phyloP scores from a whole-genome alignment of 78 protist species.

The Trichosphaerium sp. region DNA sequence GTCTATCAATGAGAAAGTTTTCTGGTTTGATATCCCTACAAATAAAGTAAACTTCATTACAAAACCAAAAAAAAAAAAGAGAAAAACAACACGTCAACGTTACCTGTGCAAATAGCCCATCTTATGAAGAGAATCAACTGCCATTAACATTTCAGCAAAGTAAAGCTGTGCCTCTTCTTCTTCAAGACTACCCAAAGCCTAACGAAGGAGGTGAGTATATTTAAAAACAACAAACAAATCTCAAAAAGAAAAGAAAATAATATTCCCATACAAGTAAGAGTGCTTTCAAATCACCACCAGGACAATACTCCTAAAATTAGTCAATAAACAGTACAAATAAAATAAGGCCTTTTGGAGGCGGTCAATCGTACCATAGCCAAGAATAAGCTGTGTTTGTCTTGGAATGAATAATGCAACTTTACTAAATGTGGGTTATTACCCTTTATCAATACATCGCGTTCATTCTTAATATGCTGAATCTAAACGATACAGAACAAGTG shows the following conservation, averaged over 20 bases:
- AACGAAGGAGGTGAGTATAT: slow-evolving; percentile 8
- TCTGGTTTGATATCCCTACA: too few species aligned
- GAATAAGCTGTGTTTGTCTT: slow-evolving; percentile 47
- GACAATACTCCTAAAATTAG: slow-evolving; percentile 19
- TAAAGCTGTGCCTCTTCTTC: slow-evolving; percentile 14
- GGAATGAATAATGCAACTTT: slow-evolving; percentile 54
- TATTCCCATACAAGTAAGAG: too few species aligned
- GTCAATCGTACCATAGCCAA: slow-evolving; percentile 78
- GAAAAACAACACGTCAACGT: too few species aligned
- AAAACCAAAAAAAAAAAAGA: too few species aligned
- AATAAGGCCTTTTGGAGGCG: slow-evolving; percentile 29
- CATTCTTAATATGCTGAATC: too few species aligned
- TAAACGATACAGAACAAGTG: too few species aligned
- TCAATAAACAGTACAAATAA: not conserved
- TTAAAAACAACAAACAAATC: too few species aligned
- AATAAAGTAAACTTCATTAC: too few species aligned
- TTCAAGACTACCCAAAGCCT: slow-evolving; percentile 19
- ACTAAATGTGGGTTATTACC: slow-evolving; percentile 42
- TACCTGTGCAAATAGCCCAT: slow-evolving; percentile 41
- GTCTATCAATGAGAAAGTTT: slow-evolving; percentile 43
- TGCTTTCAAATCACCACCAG: slow-evolving; percentile 70
- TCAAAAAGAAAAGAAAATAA: too few species aligned
- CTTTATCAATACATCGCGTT: slow-evolving; percentile 23
- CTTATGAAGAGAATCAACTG: slow-evolving; percentile 35
- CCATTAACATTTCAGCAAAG: slow-evolving; percentile 36